A percentile compares a stretch with the other conserved stretches of the same genome.
phyloP scores from a whole-genome alignment of 176 grass and related monocot genomes.

The Ensete ventricosum region DNA sequence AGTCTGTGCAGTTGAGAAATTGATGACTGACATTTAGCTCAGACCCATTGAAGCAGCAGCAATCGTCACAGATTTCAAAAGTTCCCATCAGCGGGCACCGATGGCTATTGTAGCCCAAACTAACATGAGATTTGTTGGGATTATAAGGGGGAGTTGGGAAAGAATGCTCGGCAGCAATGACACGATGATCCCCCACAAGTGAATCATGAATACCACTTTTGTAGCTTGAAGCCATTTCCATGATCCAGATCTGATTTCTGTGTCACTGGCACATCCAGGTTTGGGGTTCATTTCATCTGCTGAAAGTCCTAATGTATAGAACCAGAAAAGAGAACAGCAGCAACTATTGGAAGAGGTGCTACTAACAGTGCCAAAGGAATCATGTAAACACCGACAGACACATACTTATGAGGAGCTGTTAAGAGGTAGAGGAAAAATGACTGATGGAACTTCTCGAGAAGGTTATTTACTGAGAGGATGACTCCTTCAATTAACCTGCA shows the following conservation, averaged over 20 bases:
- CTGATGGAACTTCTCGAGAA: constrained; percentile 96
- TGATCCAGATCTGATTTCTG: constrained; percentile 25
- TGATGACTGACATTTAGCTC: constrained; percentile 92
- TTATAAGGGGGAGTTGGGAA: constrained; percentile 42
- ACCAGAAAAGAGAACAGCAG: constrained; percentile 57
- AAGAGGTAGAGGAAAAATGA: constrained; percentile 96
- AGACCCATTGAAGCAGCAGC: constrained; percentile 57
- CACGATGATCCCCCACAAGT: constrained; percentile 64
- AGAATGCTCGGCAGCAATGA: constrained; percentile 58
- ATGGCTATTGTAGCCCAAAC: constrained; percentile 55
- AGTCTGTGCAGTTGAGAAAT: constrained; percentile 80
- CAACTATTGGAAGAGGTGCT: constrained; percentile 67
- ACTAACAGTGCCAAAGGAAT: constrained; percentile 77
- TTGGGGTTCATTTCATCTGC: too few species aligned
- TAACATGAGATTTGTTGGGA: constrained; percentile 26
- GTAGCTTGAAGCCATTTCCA: constrained; percentile 81
- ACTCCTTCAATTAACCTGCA: constrained; percentile 91
- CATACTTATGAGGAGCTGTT: constrained; percentile 78
- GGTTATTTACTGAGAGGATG: constrained; percentile 76
- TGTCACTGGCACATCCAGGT: not conserved
- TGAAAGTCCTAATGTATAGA: not conserved
- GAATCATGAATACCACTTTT: constrained; percentile 63
- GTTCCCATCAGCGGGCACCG: constrained; percentile 46
- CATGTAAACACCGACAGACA: constrained; percentile 93
- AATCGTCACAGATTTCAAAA: constrained; percentile 72